Evolutionary conservation across 2,329 filamentous ascomycete species (phyloP).

Genomic region (Chaetothyriales sp.): DNA sequence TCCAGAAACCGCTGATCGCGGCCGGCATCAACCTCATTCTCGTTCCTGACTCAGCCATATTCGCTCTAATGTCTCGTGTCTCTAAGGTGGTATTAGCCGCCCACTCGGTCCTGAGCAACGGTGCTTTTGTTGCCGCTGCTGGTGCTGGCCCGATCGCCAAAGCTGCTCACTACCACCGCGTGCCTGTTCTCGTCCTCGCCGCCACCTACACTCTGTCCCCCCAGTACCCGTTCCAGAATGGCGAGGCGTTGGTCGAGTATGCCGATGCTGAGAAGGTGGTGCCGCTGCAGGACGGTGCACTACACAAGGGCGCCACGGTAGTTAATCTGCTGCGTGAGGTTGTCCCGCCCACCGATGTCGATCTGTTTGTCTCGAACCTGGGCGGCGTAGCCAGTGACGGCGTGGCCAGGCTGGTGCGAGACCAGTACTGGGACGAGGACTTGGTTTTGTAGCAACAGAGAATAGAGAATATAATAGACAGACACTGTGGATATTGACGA

Average conservation of each 20-base stretch:
- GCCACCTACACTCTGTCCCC: constrained; percentile 91
- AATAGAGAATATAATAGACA: background rate
- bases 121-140: constrained; percentile 66
- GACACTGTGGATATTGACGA: background rate
- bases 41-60: constrained; percentile 70
- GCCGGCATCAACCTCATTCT: constrained; percentile 70
- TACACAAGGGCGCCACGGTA: constrained; percentile 48
- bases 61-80: constrained; percentile 86
- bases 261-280: constrained; percentile 66
- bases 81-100: constrained; percentile 90
- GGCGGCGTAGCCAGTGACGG: constrained; percentile 42
- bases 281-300: constrained; percentile 59
- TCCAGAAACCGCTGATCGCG: constrained; percentile 63
- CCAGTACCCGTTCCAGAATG: constrained; percentile 69
- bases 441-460: constrained; percentile 31
- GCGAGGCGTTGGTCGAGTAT: constrained; percentile 62
- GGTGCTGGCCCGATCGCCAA: constrained; percentile 73
- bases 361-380: constrained; percentile 69
- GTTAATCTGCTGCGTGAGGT: constrained; percentile 71
- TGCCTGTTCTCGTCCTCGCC: constrained; percentile 73
- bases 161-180: constrained; percentile 67
- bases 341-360: constrained; percentile 55
- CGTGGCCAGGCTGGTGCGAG: constrained; percentile 48
- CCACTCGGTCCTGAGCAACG: constrained; percentile 74
- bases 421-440: constrained; percentile 50